phyloP scores from a whole-genome alignment of 495 filamentous ascomycete species.

The Lindgomyces ingoldianus region DNA sequence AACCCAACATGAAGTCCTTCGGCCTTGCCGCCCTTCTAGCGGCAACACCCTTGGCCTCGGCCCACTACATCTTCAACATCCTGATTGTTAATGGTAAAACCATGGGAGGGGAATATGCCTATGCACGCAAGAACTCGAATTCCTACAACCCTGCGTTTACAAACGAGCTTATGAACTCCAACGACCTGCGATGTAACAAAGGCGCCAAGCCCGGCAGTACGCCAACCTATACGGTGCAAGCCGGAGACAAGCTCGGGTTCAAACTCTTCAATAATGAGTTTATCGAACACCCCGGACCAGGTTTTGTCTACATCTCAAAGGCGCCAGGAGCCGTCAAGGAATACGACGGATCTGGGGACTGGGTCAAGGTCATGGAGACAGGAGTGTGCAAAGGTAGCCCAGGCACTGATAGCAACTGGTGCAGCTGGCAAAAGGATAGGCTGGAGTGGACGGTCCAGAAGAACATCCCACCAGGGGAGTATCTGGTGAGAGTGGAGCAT shows the following conservation, averaged over 20 bases:
- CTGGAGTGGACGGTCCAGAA: slow-evolving; percentile 33
- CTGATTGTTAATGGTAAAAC: slow-evolving; percentile 36
- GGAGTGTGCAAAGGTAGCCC: slow-evolving; percentile 17
- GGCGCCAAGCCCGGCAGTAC: slow-evolving; percentile 30
- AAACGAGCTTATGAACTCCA: slow-evolving; percentile 31
- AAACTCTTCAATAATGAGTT: slow-evolving; percentile 37
- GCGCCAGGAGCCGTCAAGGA: slow-evolving; percentile 28
- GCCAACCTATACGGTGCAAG: slow-evolving; percentile 33
- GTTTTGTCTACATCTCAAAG: slow-evolving; percentile 35
- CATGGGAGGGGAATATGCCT: slow-evolving; percentile 36
- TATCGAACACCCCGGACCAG: slow-evolving; percentile 38
- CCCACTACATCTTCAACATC: slow-evolving; percentile 39
- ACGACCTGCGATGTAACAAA: slow-evolving; percentile 37
- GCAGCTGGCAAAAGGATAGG: slow-evolving; percentile 34
- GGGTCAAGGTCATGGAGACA: slow-evolving; percentile 35
- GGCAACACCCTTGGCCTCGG: not conserved
- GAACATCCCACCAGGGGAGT: slow-evolving; percentile 29
- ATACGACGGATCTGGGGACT: slow-evolving; percentile 39
- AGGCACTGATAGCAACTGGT: slow-evolving; percentile 27
- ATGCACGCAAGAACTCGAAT: slow-evolving; percentile 37
- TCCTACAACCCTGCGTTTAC: slow-evolving; percentile 30
- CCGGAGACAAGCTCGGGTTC: slow-evolving; percentile 37
- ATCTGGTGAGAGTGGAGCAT: slow-evolving; percentile 35
- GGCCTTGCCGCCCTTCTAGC: not conserved
- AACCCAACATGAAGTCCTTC: not conserved